phyloP scores from a whole-genome alignment of 768 basidiomycete species.

The Phanerodontia chrysosporium region DNA sequence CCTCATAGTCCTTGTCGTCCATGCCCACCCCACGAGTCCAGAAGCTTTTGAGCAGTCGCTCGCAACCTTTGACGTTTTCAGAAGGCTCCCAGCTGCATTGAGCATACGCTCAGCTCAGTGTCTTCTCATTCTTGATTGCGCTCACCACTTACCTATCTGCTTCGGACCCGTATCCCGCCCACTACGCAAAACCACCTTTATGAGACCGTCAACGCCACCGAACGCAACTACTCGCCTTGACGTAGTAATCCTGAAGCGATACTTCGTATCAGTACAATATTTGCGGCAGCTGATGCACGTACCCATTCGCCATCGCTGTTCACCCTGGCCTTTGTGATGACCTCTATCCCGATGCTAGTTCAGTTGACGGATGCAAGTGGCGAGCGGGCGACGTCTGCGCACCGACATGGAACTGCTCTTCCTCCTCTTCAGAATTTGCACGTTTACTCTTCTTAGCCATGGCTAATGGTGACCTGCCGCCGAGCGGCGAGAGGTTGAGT shows the following conservation, averaged over 20 bases:
- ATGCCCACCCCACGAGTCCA: conserved; percentile 49
- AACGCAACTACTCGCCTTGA: conserved; percentile 46
- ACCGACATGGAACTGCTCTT: conserved; percentile 24
- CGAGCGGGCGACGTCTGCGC: conserved; percentile 2
- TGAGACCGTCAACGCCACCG: not conserved
- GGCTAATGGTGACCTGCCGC: too few relatives aligned
- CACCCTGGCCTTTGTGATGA: conserved; percentile 56
- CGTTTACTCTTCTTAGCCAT: conserved; percentile 3
- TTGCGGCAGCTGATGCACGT: conserved; percentile 18
- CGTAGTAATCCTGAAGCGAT: conserved; percentile 51
- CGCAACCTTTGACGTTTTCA: conserved; percentile 52
- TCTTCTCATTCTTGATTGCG: not conserved
- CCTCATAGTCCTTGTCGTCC: conserved; percentile 50
- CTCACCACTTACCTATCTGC: conserved; percentile 46
- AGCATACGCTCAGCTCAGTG: too few relatives aligned
- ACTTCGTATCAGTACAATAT: not conserved
- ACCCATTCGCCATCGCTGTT: conserved; percentile 50
- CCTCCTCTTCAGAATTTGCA: conserved; percentile 11
- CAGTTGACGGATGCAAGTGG: not conserved
- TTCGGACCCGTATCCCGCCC: conserved; percentile 58
- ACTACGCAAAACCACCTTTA: conserved; percentile 36
- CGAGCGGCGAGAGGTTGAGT: not conserved
- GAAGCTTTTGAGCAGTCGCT: conserved; percentile 58
- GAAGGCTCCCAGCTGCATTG: conserved; percentile 68
- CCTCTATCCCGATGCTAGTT: conserved; percentile 38